Evolutionary conservation across 331 rosid genomes (phyloP), one percentile per base, ranked within the genome.

Genomic region (Arachis monticola): DNA sequence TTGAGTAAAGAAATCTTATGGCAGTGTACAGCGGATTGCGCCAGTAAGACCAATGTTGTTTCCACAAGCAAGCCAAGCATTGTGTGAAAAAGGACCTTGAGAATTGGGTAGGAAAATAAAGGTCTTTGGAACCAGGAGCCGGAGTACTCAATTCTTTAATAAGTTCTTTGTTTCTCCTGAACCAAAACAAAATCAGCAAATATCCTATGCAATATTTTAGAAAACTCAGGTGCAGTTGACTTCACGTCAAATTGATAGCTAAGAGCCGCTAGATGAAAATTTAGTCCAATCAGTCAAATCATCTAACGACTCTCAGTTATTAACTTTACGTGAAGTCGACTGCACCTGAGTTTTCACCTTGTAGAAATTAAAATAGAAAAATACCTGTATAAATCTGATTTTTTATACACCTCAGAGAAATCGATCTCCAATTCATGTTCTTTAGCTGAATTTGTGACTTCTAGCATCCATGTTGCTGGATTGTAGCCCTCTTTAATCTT

Each of bases 401-500:
- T 79, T 59, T 79, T 86, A 76, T 90, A 90, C 40, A 79, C 44
- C 12, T 82, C 87, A 14, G 89, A 75, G 79, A 86, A 90, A 75
- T 90, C 89, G 51, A 90, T 60, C 40, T 77, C 89, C 57, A 75
- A 51, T 71, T 80, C 85, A 6, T 31, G 64, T 77, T 90, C 92
- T 84, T 77, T 85, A 30, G 89, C 92, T 7, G 82, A 46, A 46
- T 79, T 63, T 1, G 88, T 79, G 38, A 88, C 82, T 81, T 90
- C 96, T 71, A 90, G 62, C 96, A 90, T 88, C 96, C 96, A 90
- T 41, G 96, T 90, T 62, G 96, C 93, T 5, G 96, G 92, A 76
- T 90, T 88, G 47, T 90, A 83, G 30, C 93, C 93, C 41, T 86
- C 86, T 79, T 73, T 83, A 11, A 90, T 86, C 73, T 81, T 86